These are phyloP conservation scores for Parafenestella ontariensis DNA, from an alignment of 2,329 filamentous ascomycete genomes.

Conservation along the genomic window DNA sequence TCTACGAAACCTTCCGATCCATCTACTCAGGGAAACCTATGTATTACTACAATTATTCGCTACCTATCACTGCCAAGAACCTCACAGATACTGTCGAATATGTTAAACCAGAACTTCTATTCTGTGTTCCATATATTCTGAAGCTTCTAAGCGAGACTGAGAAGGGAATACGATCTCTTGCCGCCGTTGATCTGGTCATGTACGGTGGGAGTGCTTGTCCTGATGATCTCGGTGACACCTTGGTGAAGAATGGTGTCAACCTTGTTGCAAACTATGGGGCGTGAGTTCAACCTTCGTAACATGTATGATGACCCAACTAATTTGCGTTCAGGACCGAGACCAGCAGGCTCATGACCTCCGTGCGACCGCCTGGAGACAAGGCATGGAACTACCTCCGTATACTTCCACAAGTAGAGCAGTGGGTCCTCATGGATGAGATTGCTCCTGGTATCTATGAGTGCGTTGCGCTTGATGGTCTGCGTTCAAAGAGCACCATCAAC, in stretches of 20 bases:
- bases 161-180: constrained; percentile 59
- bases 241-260: constrained; percentile 62
- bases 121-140: constrained; percentile 69
- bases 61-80: constrained; percentile 29
- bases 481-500: constrained; percentile 52
- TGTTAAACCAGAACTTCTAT: constrained; percentile 60
- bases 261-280: constrained; percentile 65
- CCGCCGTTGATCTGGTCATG: constrained; percentile 60
- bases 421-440: constrained; percentile 50
- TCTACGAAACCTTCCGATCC: constrained; percentile 32
- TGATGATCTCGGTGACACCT: constrained; percentile 63
- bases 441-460: constrained; percentile 51
- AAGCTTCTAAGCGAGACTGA: constrained; percentile 68
- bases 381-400: constrained; percentile 68
- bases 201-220: constrained; percentile 67
- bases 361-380: constrained; percentile 60
- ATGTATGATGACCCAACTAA: neutral
- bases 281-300: constrained; percentile 43
- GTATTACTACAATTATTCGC: constrained; percentile 30
- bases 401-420: constrained; percentile 50
- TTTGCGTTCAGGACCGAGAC: constrained; percentile 61
- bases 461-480: constrained; percentile 48
- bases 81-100: constrained; percentile 18
- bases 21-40: constrained; percentile 34
- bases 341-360: constrained; percentile 68